Evolutionary conservation across 73 alveolate species (phyloP).

Genomic region (Loxodes magnus): DNA sequence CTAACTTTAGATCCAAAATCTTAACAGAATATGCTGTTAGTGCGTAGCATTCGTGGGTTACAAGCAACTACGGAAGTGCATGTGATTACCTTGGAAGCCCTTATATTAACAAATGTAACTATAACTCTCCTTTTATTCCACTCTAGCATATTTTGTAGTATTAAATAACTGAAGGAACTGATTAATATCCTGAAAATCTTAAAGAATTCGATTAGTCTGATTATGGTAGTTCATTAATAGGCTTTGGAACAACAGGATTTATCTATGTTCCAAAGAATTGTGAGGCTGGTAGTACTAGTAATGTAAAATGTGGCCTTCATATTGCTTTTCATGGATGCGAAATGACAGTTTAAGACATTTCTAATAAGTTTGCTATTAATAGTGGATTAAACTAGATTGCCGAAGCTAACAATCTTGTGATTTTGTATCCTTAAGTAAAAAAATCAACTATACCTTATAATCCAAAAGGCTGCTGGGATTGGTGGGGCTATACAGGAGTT

Average conservation of each 20-base stretch:
- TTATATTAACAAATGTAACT: conserved; percentile 15
- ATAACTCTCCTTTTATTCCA: conserved; percentile 12
- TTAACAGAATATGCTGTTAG: not conserved
- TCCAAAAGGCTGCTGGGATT: conserved; percentile 53
- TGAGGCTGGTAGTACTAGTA: not conserved
- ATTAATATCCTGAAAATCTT: not conserved
- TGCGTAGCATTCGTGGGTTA: conserved; percentile 26
- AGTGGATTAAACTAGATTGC: conserved; percentile 28
- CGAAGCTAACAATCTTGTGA: conserved; percentile 31
- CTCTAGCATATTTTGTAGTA: conserved; percentile 4
- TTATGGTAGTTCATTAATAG: not conserved
- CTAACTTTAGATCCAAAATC: not conserved
- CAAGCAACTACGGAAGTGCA: conserved; percentile 13
- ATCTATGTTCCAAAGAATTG: conserved; percentile 1
- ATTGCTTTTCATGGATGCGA: conserved; percentile 41
- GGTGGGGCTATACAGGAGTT: conserved; percentile 46
- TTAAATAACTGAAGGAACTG: not conserved
- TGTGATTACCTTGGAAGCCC: conserved; percentile 21
- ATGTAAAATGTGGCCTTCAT: conserved; percentile 26
- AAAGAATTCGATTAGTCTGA: not conserved
- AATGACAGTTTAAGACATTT: conserved; percentile 16
- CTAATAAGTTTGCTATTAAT: conserved; percentile 12
- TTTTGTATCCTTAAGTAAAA: conserved; percentile 30
- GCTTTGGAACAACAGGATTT: not conserved
- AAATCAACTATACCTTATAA: conserved; percentile 8